phyloP scores from a whole-genome alignment of 352 stramenopile species.

The Phytophthora meadii region DNA sequence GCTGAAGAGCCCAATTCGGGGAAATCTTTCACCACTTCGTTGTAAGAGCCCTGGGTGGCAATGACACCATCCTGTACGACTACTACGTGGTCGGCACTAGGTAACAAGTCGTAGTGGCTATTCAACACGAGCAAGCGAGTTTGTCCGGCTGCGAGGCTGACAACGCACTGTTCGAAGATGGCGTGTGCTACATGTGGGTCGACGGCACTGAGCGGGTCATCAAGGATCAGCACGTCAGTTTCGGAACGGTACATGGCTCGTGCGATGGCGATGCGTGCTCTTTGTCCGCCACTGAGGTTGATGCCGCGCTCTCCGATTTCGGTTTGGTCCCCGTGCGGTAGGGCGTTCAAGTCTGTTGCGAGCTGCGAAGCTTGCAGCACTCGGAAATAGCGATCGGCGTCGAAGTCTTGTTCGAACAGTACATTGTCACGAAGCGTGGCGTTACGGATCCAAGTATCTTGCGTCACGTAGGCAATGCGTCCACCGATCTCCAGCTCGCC shows the following conservation, averaged over 20 bases:
- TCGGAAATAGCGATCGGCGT: slow-evolving; percentile 27
- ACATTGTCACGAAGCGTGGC: slow-evolving; percentile 92
- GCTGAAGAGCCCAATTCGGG: slow-evolving; percentile 27
- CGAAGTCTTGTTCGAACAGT: slow-evolving; percentile 55
- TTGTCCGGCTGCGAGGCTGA: slow-evolving; percentile 50
- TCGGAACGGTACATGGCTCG: not conserved
- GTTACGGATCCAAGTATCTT: slow-evolving; percentile 94
- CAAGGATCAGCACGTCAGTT: not conserved
- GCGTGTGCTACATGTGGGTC: slow-evolving; percentile 94
- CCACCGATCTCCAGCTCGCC: slow-evolving; percentile 36
- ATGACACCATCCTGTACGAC: slow-evolving; percentile 58
- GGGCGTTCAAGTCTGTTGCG: slow-evolving; percentile 35
- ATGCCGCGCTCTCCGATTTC: not conserved
- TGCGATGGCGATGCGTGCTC: not conserved
- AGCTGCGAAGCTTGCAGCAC: slow-evolving; percentile 50
- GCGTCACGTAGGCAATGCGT: slow-evolving; percentile 78
- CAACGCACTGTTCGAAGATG: slow-evolving; percentile 92
- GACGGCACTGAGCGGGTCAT: slow-evolving; percentile 65
- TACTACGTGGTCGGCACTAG: slow-evolving; percentile 39
- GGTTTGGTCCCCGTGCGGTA: slow-evolving; percentile 24
- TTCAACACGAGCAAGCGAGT: slow-evolving; percentile 61
- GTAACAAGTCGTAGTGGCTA: slow-evolving; percentile 88
- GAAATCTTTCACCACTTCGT: slow-evolving; percentile 44
- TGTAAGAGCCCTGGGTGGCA: slow-evolving; percentile 75
- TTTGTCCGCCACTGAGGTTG: not conserved